Percentiles rank a stretch among this genome's conserved stretches.
Evolutionary conservation across 306 rosid species (phyloP).

Genomic region (Senna tora): DNA sequence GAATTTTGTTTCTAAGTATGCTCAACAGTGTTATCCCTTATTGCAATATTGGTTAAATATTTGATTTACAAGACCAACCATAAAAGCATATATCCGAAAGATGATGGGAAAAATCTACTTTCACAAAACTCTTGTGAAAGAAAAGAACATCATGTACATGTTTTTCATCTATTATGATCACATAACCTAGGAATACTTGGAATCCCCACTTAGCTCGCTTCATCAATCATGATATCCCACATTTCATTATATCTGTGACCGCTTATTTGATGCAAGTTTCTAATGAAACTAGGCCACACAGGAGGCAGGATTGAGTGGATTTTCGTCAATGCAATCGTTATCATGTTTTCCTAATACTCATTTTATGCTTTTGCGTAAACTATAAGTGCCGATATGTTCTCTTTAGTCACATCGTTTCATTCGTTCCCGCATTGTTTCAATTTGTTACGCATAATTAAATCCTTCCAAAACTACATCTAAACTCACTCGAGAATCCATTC

Average conservation of each 20-base stretch:
- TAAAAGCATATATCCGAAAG: background rate
- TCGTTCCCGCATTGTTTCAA: background rate
- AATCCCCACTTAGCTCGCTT: background rate
- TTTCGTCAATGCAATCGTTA: background rate
- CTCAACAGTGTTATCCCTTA: background rate
- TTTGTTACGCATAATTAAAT: background rate
- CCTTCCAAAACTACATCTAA: background rate
- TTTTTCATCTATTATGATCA: background rate
- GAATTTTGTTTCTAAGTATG: conserved; percentile 16
- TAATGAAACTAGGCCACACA: conserved; percentile 4
- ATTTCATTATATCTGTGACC: background rate
- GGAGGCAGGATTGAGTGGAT: background rate
- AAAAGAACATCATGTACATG: background rate
- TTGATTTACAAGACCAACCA: background rate
- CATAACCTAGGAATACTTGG: background rate
- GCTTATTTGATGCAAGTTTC: background rate
- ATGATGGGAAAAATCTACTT: background rate
- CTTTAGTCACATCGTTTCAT: background rate
- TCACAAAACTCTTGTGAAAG: background rate
- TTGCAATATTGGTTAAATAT: background rate
- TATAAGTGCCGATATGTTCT: background rate
- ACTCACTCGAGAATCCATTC: conserved; percentile 10
- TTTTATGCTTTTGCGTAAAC: too few relatives aligned
- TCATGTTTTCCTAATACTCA: background rate
- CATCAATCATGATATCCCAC: background rate